Evolutionary conservation across 345 rosid genomes (phyloP), one percentile per base, ranked within the genome.

Genomic region (Syzygium aqueum): DNA sequence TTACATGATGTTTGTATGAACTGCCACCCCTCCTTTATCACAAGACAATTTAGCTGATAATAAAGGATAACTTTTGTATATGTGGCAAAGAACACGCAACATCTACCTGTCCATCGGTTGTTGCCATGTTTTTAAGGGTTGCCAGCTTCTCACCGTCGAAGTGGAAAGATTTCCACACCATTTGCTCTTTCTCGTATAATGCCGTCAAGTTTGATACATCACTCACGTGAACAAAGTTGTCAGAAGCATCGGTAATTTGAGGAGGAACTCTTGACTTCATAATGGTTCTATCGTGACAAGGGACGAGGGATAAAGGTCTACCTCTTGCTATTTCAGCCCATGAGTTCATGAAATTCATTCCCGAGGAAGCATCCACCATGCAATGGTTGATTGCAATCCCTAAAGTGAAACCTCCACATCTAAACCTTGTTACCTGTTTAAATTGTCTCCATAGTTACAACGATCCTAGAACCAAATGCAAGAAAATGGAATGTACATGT

Each of bases 331-430:
- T 78, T 88, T 93, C 94, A 37, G 91, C 89, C 53, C 93, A 51
- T 61, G 95, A 90, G 88, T 86, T 89, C 51, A 89, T 92, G 85
- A 94, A 90, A 77, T 92, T 93, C 88, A 94, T 87, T 59, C 92
- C 94, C 23, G 95, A 95, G 86, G 87, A 90, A 43, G 94, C 95
- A 89, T 94, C 95, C 85, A 92, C 91, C 1, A 93, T 77, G 1
- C 94, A 88, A 86, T 94, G 96, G 51, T 94, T 90, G 33, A 94
- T 89, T 40, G 93, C 91, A 88, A 93, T 92, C 53, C 92, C 94
- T 85, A 94, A 57, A 6, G 94, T 90, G 85, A 94, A 84, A 28
- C 96, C 96, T 21, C 96, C 96, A 53, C 96, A 94, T 51, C 90
- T 67, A 86, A 93, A 93, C 49, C 86, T 88, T 16, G 96, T 93